Conservation (phyloP, 805 yeast genomes). For the Metschnikowia picachoensis region DNA sequence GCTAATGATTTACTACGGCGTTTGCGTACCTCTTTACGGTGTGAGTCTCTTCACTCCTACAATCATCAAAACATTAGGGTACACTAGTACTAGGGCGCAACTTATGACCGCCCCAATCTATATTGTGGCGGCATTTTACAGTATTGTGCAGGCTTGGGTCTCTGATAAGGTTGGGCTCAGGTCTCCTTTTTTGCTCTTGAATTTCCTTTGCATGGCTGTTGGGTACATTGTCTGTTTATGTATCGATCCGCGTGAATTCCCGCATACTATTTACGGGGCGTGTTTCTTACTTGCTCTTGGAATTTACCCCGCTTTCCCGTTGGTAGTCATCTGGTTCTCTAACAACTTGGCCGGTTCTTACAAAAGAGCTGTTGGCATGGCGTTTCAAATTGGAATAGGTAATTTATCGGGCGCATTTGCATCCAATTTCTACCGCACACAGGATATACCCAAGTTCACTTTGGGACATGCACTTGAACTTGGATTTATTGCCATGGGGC, state of each 20-base stretch:
- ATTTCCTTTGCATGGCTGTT: constrained; percentile 24
- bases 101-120: constrained; percentile 44
- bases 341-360: constrained; percentile 34
- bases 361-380: constrained; percentile 38
- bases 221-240: constrained; percentile 29
- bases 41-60: constrained; percentile 44
- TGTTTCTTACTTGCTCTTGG: constrained; percentile 29
- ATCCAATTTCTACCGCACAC: constrained; percentile 29
- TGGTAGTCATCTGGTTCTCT: constrained; percentile 32
- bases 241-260: constrained; percentile 20
- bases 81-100: constrained; percentile 39
- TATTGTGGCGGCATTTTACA: constrained; percentile 29
- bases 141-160: constrained; percentile 24
- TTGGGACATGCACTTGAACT: constrained; percentile 31
- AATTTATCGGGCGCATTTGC: constrained; percentile 37
- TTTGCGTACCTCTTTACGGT: constrained; percentile 33
- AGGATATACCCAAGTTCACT: constrained; percentile 24
- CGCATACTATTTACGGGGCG: constrained; percentile 29
- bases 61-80: constrained; percentile 42
- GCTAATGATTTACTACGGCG: constrained; percentile 25
- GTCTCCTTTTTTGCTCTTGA: constrained; percentile 27
- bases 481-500: constrained; percentile 31
- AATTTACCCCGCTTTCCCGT: constrained; percentile 28
- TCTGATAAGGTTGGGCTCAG: constrained; percentile 27
- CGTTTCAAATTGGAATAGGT: constrained; percentile 37